Evolutionary conservation across 2,329 filamentous ascomycete species (phyloP).

Genomic region (Alternaria ethzedia): DNA sequence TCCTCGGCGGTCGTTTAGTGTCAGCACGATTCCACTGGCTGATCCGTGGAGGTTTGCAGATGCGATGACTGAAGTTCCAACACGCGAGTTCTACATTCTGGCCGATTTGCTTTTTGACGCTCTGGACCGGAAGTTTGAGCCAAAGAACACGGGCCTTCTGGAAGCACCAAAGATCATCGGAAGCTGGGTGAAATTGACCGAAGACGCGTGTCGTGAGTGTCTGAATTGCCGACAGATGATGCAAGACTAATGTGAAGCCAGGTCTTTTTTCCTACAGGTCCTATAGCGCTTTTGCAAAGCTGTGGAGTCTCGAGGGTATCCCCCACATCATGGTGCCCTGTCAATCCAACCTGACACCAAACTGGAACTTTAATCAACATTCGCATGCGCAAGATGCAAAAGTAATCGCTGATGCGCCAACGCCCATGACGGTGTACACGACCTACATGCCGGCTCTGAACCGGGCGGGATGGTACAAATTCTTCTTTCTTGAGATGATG

Average conservation of each 20-base stretch:
- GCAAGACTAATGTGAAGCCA: constrained; percentile 10
- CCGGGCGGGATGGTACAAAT: constrained; percentile 46
- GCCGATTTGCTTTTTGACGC: constrained; percentile 45
- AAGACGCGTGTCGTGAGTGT: constrained; percentile 38
- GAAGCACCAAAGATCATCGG: constrained; percentile 43
- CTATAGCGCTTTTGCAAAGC: constrained; percentile 37
- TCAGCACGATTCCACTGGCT: constrained; percentile 33
- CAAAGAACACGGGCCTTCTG: constrained; percentile 42
- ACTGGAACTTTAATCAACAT: constrained; percentile 38
- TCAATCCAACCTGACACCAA: constrained; percentile 32
- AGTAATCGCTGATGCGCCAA: constrained; percentile 18
- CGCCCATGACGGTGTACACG: constrained; percentile 16
- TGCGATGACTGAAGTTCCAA: constrained; percentile 39
- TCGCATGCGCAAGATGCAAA: constrained; percentile 32
- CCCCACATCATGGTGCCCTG: constrained; percentile 45
- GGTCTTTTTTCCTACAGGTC: constrained; percentile 37
- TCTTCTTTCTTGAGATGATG: constrained; percentile 41
- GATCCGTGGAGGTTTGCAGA: constrained; percentile 47
- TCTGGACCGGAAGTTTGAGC: constrained; percentile 43
- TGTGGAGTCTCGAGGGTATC: constrained; percentile 44
- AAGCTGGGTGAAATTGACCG: constrained; percentile 37
- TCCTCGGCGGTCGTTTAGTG: constrained; percentile 37
- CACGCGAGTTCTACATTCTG: constrained; percentile 45
- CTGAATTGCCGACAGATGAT: neutral
- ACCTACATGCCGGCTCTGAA: constrained; percentile 45